phyloP scores from a whole-genome alignment of 148 eudicot species.

The Nyssa sinensis region DNA sequence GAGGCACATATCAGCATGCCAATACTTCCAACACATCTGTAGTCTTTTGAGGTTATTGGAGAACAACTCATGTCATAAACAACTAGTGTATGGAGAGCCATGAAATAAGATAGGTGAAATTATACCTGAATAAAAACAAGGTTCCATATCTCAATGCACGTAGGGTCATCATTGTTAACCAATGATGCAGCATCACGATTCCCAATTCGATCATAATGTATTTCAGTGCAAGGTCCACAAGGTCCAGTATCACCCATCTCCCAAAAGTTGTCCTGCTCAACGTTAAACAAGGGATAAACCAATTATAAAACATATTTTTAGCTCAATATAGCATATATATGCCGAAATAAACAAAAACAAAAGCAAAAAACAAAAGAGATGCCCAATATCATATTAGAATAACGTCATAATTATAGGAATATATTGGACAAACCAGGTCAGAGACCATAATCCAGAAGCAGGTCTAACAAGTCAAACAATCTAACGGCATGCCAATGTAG shows the following conservation, averaged over 20 bases:
- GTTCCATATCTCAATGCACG: constrained; percentile 98
- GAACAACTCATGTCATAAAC: neutral
- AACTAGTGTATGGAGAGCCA: neutral
- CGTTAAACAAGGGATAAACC: constrained; percentile 7
- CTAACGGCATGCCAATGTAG: neutral
- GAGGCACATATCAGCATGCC: neutral
- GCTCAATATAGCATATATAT: neutral
- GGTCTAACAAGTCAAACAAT: too few relatives aligned
- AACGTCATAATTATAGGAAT: neutral
- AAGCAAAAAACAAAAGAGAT: neutral
- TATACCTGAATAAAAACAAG: constrained; percentile 95
- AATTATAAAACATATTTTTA: neutral
- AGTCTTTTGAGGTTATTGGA: neutral
- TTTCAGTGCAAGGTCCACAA: constrained; percentile 98
- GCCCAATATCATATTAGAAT: neutral
- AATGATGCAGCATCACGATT: constrained; percentile 85
- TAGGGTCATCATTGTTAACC: constrained; percentile 96
- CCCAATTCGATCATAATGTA: constrained; percentile 93
- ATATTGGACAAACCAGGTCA: neutral
- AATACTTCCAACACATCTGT: neutral
- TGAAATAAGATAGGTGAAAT: neutral
- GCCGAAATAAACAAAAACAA: neutral
- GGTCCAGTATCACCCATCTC: constrained; percentile 99
- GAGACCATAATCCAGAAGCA: neutral
- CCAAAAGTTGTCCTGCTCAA: constrained; percentile 90